phyloP scores from a whole-genome alignment of 2,329 filamentous ascomycete species.

The Juglanconis sp. region DNA sequence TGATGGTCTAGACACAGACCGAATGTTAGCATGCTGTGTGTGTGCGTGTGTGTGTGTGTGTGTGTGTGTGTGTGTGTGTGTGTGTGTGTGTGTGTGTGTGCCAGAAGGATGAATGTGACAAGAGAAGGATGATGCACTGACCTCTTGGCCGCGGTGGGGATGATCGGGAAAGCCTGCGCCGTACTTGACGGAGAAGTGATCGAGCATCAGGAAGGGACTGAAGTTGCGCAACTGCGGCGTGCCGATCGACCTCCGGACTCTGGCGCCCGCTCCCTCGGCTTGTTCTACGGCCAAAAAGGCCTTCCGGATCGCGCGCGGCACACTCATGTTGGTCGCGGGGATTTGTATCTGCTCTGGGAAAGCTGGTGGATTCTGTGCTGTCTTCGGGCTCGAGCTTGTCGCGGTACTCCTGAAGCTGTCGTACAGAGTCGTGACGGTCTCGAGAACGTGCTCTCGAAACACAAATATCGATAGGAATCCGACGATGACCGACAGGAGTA shows the following conservation, averaged over 20 bases:
- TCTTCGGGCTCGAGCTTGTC: not conserved
- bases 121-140: conserved; percentile 22
- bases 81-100: no score
- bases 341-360: conserved; percentile 17
- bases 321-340: conserved; percentile 54
- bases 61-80: no score
- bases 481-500: conserved; percentile 36
- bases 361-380: conserved; percentile 10
- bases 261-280: conserved; percentile 81
- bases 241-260: conserved; percentile 83
- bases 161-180: conserved; percentile 91
- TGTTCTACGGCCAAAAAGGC: conserved; percentile 83
- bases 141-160: conserved; percentile 20
- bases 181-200: conserved; percentile 79
- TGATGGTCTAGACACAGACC: conserved; percentile 59
- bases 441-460: conserved; percentile 30
- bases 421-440: conserved; percentile 22
- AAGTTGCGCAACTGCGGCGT: conserved; percentile 81
- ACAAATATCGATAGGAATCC: conserved; percentile 35
- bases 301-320: conserved; percentile 74
- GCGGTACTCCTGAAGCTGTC: conserved; percentile 19
- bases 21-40: not conserved
- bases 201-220: conserved; percentile 92
- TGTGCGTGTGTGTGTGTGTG: not conserved
- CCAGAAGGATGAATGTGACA: not conserved